phyloP scores from a whole-genome alignment of 169 alveolate genomes.

The Babesia caballi region DNA sequence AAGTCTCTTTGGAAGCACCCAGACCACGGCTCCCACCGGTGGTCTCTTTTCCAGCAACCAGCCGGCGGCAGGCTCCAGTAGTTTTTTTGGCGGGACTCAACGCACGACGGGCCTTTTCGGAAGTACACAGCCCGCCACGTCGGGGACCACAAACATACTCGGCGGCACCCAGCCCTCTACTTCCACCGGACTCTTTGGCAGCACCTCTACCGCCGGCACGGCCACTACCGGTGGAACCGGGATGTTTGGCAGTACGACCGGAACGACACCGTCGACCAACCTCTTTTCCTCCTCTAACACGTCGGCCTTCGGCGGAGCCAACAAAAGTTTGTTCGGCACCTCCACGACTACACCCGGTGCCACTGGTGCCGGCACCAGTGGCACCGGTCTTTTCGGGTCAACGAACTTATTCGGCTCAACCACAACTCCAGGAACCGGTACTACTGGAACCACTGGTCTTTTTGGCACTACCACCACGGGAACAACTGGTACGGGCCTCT shows the following conservation, averaged over 20 bases:
- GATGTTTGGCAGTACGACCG: slow-evolving; percentile 36
- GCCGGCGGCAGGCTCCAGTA: background rate
- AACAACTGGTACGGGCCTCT: slow-evolving; percentile 9
- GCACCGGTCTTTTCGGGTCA: background rate
- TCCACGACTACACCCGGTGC: too few relatives aligned
- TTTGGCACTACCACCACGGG: background rate
- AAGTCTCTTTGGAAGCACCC: slow-evolving; percentile 5
- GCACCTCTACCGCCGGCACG: slow-evolving; percentile 1
- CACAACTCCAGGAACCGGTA: background rate
- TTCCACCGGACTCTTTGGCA: slow-evolving; percentile 40
- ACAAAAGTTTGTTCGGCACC: background rate
- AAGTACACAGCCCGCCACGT: slow-evolving; percentile 7
- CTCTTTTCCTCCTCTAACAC: slow-evolving; percentile 39
- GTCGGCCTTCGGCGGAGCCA: slow-evolving; percentile 9
- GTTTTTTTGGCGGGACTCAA: slow-evolving; percentile 26
- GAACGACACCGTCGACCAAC: slow-evolving; percentile 23
- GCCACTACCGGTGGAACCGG: slow-evolving; percentile 39
- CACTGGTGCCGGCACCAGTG: background rate
- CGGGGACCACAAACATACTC: slow-evolving; percentile 17
- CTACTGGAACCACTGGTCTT: background rate
- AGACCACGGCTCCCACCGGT: slow-evolving; percentile 2
- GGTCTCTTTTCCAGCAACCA: slow-evolving; percentile 35
- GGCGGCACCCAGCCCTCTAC: slow-evolving; percentile 10
- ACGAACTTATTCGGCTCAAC: background rate
- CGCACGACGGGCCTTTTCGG: slow-evolving; percentile 46